These are phyloP conservation scores for Mikania micrantha DNA, from an alignment of 129 eudicot species.

Conservation along the genomic window DNA sequence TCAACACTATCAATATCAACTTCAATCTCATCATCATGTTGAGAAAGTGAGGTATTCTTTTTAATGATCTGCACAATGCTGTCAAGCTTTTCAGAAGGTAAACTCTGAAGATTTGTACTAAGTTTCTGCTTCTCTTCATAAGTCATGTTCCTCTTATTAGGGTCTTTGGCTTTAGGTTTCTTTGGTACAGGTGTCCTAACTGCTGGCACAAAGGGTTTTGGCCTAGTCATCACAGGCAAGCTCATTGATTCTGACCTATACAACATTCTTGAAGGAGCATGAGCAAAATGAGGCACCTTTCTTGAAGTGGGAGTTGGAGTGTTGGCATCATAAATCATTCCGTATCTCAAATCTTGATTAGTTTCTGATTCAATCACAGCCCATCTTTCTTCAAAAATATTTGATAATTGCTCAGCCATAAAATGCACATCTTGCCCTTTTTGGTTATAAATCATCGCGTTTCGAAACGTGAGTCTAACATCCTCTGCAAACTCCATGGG, in stretches of 20 bases:
- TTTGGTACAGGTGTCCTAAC: constrained; percentile 64
- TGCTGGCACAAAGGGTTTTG: constrained; percentile 36
- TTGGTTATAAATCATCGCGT: constrained; percentile 92
- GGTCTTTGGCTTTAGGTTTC: constrained; percentile 95
- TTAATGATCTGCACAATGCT: constrained; percentile 72
- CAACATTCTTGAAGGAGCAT: constrained; percentile 34
- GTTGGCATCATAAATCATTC: constrained; percentile 46
- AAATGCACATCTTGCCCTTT: constrained; percentile 86
- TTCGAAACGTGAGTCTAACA: constrained; percentile 78
- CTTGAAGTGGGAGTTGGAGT: constrained; percentile 66
- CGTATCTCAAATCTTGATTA: constrained; percentile 49
- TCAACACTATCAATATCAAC: constrained; percentile 90
- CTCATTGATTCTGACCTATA: constrained; percentile 50
- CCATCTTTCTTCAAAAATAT: constrained; percentile 80
- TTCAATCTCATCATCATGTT: constrained; percentile 86
- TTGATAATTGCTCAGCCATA: constrained; percentile 64
- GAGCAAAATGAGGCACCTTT: constrained; percentile 38
- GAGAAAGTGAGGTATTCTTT: constrained; percentile 56
- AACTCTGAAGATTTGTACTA: constrained; percentile 68
- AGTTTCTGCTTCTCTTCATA: constrained; percentile 85
- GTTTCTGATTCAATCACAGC: constrained; percentile 53
- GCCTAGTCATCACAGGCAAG: constrained; percentile 29
- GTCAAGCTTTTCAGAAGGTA: constrained; percentile 82
- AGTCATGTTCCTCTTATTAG: constrained; percentile 87
- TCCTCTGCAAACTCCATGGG: constrained; percentile 86